Base-by-base conservation (phyloP, 352 stramenopile species). In the Pythium diclinum region DNA sequence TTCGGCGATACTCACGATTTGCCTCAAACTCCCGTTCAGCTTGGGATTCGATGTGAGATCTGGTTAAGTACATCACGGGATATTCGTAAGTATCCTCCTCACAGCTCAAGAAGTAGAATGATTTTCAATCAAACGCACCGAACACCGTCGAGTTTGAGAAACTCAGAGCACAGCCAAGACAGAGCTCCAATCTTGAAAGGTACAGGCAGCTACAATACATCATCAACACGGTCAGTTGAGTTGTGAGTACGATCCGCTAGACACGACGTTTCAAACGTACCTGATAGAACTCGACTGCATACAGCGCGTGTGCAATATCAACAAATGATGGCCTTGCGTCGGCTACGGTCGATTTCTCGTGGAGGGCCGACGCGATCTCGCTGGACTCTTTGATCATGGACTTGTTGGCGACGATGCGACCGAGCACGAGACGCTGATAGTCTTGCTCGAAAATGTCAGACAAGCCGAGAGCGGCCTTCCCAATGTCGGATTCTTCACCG, bases 381-480 rank as follows among this genome's bases (percentile, higher is more conserved):
- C 42, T 28, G 6, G 57, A 85, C 14, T 63, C 80, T 77, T 89
- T 76, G 38, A 83, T 74, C 21, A 77, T 79, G 32, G 65, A 71
- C 46, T 85, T 63, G 34, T 93, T 91, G 7, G 82, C 80, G 48
- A 69, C 60, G 56, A 91, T 76, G 9, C 76, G 73, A 2, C 76
- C 77, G 51, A 83, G 66, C 3, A 94, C 85, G 59, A 92, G 83
- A n/a, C 79, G 75, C 46, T 87, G 70, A 62, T 90, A 94, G 53
- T 94, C 83, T 77, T 88, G 81, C 56, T 94, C 83, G 42, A 91
- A 94, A 23, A 94, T 78, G 63, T 92, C 85, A 1, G 85, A 92
- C 17, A 94, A 72, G 5, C 71, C 79, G n/a, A 86, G 57, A 3
- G 85, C 85, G 56, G 83, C 78, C 33, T 74, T 76, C 11, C 85